phyloP scores from a whole-genome alignment of 2,329 filamentous ascomycete genomes.

The Trichoderma endophyticum region DNA sequence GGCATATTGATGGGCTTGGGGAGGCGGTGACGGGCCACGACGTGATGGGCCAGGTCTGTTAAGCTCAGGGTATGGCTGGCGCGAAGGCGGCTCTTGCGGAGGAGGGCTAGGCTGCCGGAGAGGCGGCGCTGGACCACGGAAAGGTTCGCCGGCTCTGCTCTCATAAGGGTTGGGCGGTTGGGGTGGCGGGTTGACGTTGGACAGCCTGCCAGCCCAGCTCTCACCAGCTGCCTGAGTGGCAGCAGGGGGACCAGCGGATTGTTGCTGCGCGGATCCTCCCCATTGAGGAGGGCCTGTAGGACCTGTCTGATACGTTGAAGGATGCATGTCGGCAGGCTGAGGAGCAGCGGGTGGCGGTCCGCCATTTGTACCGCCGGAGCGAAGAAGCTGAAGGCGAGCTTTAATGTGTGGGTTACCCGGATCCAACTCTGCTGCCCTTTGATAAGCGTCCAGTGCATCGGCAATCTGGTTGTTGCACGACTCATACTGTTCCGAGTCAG shows the following conservation, averaged over 20 bases:
- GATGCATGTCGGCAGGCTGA: conserved; percentile 94
- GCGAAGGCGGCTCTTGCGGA: conserved; percentile 61
- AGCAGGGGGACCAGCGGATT: conserved; percentile 56
- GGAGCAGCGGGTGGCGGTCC: conserved; percentile 73
- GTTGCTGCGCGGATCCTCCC: conserved; percentile 69
- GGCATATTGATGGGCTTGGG: conserved; percentile 43
- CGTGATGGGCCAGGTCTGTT: conserved; percentile 36
- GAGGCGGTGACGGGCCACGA: conserved; percentile 54
- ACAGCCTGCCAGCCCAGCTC: conserved; percentile 63
- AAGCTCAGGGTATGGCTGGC: conserved; percentile 57
- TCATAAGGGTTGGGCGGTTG: conserved; percentile 82
- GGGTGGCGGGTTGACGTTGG: conserved; percentile 73
- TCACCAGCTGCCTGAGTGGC: conserved; percentile 57
- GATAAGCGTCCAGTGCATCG: conserved; percentile 93
- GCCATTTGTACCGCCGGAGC: conserved; percentile 72
- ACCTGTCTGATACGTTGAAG: conserved; percentile 85
- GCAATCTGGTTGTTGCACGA: conserved; percentile 98
- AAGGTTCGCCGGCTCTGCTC: conserved; percentile 63
- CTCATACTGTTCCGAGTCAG: conserved; percentile 68
- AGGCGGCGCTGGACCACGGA: conserved; percentile 63
- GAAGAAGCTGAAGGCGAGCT: conserved; percentile 82
- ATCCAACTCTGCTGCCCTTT: conserved; percentile 90
- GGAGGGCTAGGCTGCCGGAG: conserved; percentile 76
- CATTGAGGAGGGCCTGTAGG: conserved; percentile 85
- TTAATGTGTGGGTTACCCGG: conserved; percentile 95